Evolutionary conservation across 2,329 filamentous ascomycete species (phyloP), one percentile per base, ranked within the genome.

Genomic region (Endoconidiophora laricicola): DNA sequence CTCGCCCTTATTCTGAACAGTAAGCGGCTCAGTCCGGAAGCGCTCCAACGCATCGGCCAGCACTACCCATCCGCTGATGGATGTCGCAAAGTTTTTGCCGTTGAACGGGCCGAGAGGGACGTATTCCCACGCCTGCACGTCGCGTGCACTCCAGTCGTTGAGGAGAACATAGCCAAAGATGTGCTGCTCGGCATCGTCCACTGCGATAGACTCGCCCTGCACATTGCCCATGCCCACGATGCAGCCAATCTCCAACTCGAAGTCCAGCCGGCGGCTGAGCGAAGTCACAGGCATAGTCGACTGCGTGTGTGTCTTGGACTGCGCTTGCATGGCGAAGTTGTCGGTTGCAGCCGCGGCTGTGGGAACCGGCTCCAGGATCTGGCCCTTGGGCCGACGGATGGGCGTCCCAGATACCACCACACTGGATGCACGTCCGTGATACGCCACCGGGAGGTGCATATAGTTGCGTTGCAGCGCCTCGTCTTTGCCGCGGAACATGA

Each of bases 391-490:
- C 42, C 83, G 69, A 22, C 71, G 69, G 46, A 86, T 73, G 0
- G 73, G 70, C 1, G 81, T 83, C 7, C 79, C 81, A 0, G 79
- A 83, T n/a, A 81, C 67, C 0, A 85, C 78, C 4, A 86, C 71
- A 2, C 78, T 81, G 1, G 78, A 82, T 3, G 81, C 78, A 50
- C 82, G 73, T 1, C 82, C 80, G 59, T 86, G 81, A 57, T 87
- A 86, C 4, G 75, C 82, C 2, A 86, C 79, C 0, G 82, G 83
- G 0, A 87, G 66, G 56, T 85, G 78, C 57, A 73, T 80, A 62
- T 86, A 86, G 60, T 85, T 86, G 23, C 79, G 78, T 58, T 85
- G 78, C 20, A 86, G 66, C 1, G 81, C 80, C 57, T 83, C 82
- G n/a, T 73, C 69, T 1, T 77, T 70, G 0, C 79, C 81, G 39